Evolutionary conservation across 805 yeast species (phyloP).

Genomic region (Saturnispora silvae): DNA sequence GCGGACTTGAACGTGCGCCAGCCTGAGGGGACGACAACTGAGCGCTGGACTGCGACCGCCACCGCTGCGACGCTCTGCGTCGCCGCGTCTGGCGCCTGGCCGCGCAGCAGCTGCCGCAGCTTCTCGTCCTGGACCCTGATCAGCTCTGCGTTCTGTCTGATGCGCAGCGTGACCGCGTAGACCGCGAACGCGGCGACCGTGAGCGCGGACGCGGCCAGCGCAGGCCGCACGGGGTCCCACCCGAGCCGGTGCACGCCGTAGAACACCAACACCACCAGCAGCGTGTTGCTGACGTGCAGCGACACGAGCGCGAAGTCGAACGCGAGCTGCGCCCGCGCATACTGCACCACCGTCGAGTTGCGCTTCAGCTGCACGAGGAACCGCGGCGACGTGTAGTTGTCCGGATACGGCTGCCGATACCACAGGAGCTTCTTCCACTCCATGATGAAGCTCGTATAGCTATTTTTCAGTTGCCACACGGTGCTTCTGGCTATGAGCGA

Average conservation of each 20-base stretch:
- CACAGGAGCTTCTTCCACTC: slow-evolving; percentile 78
- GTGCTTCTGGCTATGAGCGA: neutral
- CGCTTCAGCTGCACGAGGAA: slow-evolving; percentile 73
- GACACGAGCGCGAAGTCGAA: slow-evolving; percentile 62
- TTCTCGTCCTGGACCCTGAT: slow-evolving; percentile 21
- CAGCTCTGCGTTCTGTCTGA: slow-evolving; percentile 22
- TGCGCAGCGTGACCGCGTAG: slow-evolving; percentile 22
- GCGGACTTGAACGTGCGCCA: slow-evolving; percentile 48
- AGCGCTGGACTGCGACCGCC: too few relatives aligned
- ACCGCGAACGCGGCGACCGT: slow-evolving; percentile 29
- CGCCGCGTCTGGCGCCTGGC: too few relatives aligned
- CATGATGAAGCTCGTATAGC: neutral
- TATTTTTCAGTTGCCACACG: too few relatives aligned
- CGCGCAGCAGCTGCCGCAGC: slow-evolving; percentile 20
- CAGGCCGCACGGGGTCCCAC: slow-evolving; percentile 41
- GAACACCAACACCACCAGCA: slow-evolving; percentile 60
- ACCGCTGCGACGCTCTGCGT: too few relatives aligned
- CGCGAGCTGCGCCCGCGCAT: slow-evolving; percentile 54
- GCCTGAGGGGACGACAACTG: too few relatives aligned
- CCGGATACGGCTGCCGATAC: slow-evolving; percentile 79
- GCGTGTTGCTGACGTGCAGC: slow-evolving; percentile 52
- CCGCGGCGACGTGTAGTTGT: slow-evolving; percentile 75
- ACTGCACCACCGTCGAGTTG: slow-evolving; percentile 61
- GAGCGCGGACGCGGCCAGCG: slow-evolving; percentile 25
- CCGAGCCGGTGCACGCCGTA: slow-evolving; percentile 40